phyloP scores from a whole-genome alignment of 768 basidiomycete species.

The Kwoniella mangroviensis region DNA sequence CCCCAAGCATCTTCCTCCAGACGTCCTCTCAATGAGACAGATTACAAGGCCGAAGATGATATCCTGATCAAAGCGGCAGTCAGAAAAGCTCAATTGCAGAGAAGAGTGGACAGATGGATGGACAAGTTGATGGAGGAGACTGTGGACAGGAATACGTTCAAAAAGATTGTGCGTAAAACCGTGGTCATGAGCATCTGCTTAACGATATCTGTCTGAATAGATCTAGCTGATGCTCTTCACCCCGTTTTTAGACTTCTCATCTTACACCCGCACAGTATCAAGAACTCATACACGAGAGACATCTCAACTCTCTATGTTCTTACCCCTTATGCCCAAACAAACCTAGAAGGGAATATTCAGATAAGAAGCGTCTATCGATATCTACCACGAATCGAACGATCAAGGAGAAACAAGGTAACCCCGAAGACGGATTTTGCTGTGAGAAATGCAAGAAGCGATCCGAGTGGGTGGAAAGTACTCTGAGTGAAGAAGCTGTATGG shows the following conservation, averaged over 20 bases:
- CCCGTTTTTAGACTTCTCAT: constrained; percentile 31
- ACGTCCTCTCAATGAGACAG: no score
- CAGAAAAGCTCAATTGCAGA: constrained; percentile 33
- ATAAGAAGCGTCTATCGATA: constrained; percentile 30
- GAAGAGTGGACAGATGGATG: constrained; percentile 50
- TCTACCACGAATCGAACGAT: constrained; percentile 37
- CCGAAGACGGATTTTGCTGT: constrained; percentile 51
- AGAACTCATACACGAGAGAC: constrained; percentile 51
- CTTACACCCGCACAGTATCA: constrained; percentile 47
- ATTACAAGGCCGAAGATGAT: constrained; percentile 1
- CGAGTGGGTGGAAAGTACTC: constrained; percentile 40
- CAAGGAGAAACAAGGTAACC: constrained; percentile 41
- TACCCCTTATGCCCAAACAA: constrained; percentile 49
- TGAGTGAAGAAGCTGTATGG: constrained; percentile 43
- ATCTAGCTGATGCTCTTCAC: neutral
- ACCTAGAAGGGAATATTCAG: constrained; percentile 38
- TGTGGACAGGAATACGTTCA: constrained; percentile 36
- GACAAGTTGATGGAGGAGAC: constrained; percentile 52
- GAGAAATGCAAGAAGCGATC: constrained; percentile 41
- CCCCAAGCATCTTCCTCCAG: neutral
- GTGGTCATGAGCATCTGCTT: no score
- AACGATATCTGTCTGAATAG: neutral
- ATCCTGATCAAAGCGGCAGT: neutral
- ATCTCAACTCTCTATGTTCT: constrained; percentile 49
- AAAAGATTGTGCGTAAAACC: constrained; percentile 43